A percentile compares a stretch with the other conserved stretches of the same genome.
phyloP scores from a whole-genome alignment of 306 rosid genomes.

The Dalbergia cochinchinensis region DNA sequence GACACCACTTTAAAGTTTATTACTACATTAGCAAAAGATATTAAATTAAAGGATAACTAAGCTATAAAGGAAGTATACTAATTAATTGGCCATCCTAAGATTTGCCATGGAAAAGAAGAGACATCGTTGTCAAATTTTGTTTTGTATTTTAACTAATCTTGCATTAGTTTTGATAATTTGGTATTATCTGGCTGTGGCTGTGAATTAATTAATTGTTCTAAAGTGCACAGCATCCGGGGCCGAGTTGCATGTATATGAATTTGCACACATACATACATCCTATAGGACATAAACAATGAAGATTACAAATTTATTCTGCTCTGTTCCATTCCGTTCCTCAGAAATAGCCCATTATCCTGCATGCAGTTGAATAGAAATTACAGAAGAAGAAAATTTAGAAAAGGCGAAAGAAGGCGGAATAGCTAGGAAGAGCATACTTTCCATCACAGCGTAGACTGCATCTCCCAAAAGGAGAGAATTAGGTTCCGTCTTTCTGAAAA shows the following conservation, averaged over 20 bases:
- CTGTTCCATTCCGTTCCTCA: neutral
- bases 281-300: neutral
- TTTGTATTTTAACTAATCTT: neutral
- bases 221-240: conserved; percentile 1
- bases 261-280: neutral
- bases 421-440: conserved; percentile 40
- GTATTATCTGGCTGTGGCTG: neutral
- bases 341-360: neutral
- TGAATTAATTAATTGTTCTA: neutral
- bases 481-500: conserved; percentile 50
- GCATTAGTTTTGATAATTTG: neutral
- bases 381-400: neutral
- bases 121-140: conserved; percentile 32
- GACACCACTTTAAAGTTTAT: conserved; percentile 16
- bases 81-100: conserved; percentile 42
- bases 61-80: neutral
- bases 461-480: conserved; percentile 51
- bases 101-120: conserved; percentile 40
- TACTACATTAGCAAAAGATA: neutral
- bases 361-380: neutral
- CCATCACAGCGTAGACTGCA: conserved; percentile 34
- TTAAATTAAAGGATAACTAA: conserved; percentile 2
- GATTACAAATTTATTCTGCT: neutral
- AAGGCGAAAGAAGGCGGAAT: neutral
- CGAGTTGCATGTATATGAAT: too few species aligned